Percentiles rank a stretch among this genome's conserved stretches.
phyloP scores from a whole-genome alignment of 768 basidiomycete genomes.

The Suillus luteus region DNA sequence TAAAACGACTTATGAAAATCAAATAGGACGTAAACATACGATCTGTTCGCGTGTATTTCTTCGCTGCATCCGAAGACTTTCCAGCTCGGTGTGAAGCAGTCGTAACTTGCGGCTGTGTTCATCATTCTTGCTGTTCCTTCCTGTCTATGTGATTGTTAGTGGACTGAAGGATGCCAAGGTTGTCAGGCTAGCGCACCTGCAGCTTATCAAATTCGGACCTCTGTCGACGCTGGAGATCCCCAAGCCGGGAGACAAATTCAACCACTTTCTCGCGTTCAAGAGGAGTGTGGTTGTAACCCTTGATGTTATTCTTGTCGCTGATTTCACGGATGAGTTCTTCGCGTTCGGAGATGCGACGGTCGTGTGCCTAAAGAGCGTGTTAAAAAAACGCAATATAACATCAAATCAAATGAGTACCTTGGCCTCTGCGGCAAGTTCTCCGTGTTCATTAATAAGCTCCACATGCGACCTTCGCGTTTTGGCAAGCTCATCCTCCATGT shows the following conservation, averaged over 20 bases:
- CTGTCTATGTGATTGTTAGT: conserved; percentile 35
- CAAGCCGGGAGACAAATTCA: conserved; percentile 71
- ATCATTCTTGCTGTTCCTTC: conserved; percentile 56
- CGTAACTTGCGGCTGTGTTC: conserved; percentile 64
- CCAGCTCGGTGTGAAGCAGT: conserved; percentile 56
- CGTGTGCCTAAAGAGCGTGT: conserved; percentile 58
- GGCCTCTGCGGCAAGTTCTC: conserved; percentile 70
- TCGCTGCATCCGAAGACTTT: conserved; percentile 55
- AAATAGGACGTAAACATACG: conserved; percentile 39
- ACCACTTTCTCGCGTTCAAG: conserved; percentile 70
- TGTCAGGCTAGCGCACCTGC: conserved; percentile 47
- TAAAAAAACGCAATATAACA: not conserved
- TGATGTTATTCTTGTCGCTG: conserved; percentile 65
- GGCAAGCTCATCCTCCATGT: conserved; percentile 61
- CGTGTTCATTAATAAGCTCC: conserved; percentile 60
- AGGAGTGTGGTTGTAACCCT: conserved; percentile 70
- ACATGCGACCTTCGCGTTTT: conserved; percentile 54
- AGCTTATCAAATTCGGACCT: conserved; percentile 65
- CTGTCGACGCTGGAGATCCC: conserved; percentile 62
- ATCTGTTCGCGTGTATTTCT: conserved; percentile 55
- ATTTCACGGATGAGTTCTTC: conserved; percentile 75
- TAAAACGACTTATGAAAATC: conserved; percentile 5
- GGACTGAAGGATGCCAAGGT: not conserved
- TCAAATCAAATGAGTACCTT: conserved; percentile 46
- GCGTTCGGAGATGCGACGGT: conserved; percentile 65